A percentile compares a stretch with the other conserved stretches of the same genome.
Evolutionary conservation across 768 basidiomycete genomes (phyloP).

Genomic region (Lactarius pseudohatsudake): DNA sequence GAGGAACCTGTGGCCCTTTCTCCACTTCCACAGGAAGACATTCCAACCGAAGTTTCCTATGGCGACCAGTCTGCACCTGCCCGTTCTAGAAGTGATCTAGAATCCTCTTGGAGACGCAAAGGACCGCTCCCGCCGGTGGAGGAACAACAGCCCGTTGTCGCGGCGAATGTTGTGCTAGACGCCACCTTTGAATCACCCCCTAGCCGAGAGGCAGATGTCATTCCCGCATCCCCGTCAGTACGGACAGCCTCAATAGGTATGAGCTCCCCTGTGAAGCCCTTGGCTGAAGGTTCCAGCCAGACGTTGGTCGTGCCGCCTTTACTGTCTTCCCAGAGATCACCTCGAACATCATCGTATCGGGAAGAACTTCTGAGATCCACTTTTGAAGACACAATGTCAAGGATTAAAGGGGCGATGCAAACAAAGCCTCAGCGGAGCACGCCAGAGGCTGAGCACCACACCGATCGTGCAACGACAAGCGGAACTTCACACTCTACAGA

Average conservation of each 20-base stretch:
- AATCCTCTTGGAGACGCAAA: slow-evolving; percentile 47
- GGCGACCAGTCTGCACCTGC: slow-evolving; percentile 42
- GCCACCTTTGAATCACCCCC: slow-evolving; percentile 10
- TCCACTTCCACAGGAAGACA: slow-evolving; percentile 25
- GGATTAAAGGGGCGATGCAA: slow-evolving; percentile 78
- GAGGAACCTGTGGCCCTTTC: slow-evolving; percentile 8
- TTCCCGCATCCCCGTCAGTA: slow-evolving; percentile 13
- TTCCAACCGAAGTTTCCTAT: slow-evolving; percentile 29
- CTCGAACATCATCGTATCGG: slow-evolving; percentile 38
- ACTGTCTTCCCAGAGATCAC: slow-evolving; percentile 29
- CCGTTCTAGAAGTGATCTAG: slow-evolving; percentile 38
- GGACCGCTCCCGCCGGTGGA: slow-evolving; percentile 12
- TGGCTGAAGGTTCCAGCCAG: slow-evolving; percentile 17
- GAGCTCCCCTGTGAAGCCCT: slow-evolving; percentile 9
- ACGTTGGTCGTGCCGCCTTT: slow-evolving; percentile 14
- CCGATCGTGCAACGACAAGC: slow-evolving; percentile 19
- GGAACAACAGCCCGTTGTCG: slow-evolving; percentile 21
- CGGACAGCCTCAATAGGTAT: slow-evolving; percentile 5
- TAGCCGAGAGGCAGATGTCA: slow-evolving; percentile 10
- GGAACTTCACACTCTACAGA: slow-evolving; percentile 6
- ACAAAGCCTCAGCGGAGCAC: slow-evolving; percentile 52
- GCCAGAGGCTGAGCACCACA: slow-evolving; percentile 36
- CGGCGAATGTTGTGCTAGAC: slow-evolving; percentile 5
- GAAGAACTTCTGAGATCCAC: slow-evolving; percentile 63
- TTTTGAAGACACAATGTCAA: slow-evolving; percentile 78